A percentile compares a stretch with the other conserved stretches of the same genome.
These are phyloP conservation scores for Xylaria acuta DNA, from an alignment of 495 filamentous ascomycete species.

Conservation along the genomic window DNA sequence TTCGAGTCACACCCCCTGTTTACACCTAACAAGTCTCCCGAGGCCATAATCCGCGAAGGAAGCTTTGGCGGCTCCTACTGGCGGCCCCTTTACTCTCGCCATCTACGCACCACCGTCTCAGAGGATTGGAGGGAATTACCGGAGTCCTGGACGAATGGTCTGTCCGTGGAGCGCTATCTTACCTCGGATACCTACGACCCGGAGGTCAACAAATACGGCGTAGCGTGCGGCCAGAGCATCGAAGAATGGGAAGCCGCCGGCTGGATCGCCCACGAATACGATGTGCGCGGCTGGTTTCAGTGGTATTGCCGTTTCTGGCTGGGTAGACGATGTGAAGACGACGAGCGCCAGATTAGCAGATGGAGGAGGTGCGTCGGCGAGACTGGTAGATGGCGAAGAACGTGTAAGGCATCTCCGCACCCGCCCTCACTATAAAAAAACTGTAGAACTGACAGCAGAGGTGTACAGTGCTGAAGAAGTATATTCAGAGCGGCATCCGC, in stretches of 20 bases:
- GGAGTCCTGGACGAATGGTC: constrained; percentile 43
- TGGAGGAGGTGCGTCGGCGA: constrained; percentile 57
- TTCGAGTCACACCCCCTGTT: constrained; percentile 50
- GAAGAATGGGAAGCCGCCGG: constrained; percentile 59
- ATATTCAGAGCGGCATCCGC: constrained; percentile 47
- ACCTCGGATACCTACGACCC: constrained; percentile 45
- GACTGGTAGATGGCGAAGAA: constrained; percentile 52
- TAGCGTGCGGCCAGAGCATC: constrained; percentile 54
- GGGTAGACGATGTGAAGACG: constrained; percentile 55
- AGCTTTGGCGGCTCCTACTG: constrained; percentile 57
- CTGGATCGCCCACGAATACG: constrained; percentile 54
- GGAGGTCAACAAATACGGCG: constrained; percentile 55
- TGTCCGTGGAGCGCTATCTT: constrained; percentile 45
- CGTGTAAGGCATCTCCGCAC: constrained; percentile 14
- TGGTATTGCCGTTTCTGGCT: constrained; percentile 59
- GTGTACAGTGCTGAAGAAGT: constrained; percentile 49
- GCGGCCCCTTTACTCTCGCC: constrained; percentile 48
- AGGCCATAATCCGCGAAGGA: constrained; percentile 54
- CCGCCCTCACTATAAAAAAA: no score
- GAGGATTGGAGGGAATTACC: constrained; percentile 54
- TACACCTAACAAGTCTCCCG: constrained; percentile 56
- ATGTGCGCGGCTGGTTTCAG: constrained; percentile 59
- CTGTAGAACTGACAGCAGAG: neutral
- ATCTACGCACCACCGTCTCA: constrained; percentile 44
- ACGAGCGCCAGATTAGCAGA: constrained; percentile 54